A percentile compares a stretch with the other conserved stretches of the same genome.
Evolutionary conservation across 2,329 filamentous ascomycete species (phyloP).

Genomic region (Aspergillus texensis): DNA sequence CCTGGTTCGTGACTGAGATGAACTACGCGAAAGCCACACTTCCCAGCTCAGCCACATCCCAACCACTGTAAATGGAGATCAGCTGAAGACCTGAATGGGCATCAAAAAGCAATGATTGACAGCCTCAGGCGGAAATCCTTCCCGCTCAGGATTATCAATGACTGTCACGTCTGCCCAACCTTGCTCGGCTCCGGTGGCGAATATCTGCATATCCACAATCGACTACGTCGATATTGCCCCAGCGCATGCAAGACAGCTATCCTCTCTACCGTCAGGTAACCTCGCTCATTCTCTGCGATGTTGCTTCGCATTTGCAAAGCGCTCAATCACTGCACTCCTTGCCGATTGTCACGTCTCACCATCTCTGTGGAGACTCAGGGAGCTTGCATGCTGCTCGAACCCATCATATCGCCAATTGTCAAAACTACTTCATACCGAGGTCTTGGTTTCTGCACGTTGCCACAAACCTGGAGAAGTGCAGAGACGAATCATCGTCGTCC

Average conservation of each 20-base stretch:
- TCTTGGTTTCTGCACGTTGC: background rate
- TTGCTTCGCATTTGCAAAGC: background rate
- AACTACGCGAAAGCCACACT: slow-evolving; percentile 12
- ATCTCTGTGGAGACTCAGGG: background rate
- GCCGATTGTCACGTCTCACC: background rate
- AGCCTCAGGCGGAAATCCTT: slow-evolving; percentile 1
- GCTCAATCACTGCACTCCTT: background rate
- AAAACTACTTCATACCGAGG: background rate
- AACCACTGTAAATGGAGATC: background rate
- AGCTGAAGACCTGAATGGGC: background rate
- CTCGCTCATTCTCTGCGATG: background rate
- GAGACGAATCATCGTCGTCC: background rate
- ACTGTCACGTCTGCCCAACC: background rate
- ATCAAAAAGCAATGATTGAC: slow-evolving; percentile 5
- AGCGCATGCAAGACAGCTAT: background rate
- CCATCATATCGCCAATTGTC: background rate
- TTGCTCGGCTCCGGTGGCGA: background rate
- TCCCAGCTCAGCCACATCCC: slow-evolving; percentile 17
- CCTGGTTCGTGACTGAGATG: slow-evolving; percentile 4
- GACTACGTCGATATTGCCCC: background rate
- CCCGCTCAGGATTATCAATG: background rate
- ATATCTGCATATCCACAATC: background rate
- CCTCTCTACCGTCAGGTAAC: background rate
- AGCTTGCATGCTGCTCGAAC: background rate
- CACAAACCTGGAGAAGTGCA: background rate